Evolutionary conservation across 768 basidiomycete genomes (phyloP), one percentile per base, ranked within the genome.

Genomic region (Nidularia sp.): DNA sequence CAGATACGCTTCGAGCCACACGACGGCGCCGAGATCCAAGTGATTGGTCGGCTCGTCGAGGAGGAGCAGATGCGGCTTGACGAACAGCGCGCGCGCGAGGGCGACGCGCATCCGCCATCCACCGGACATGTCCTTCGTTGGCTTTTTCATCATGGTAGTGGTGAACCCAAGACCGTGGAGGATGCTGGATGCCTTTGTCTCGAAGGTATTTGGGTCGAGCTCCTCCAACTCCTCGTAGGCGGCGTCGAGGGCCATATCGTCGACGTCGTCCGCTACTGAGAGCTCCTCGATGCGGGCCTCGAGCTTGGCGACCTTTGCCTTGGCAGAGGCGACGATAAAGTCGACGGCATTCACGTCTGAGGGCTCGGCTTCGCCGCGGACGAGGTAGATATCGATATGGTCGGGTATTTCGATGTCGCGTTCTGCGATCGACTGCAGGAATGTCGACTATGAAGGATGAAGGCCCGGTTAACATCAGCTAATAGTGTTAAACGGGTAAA

Each of bases 101-200:
- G 96, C 90, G 50, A 99, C 96, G 67, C 96, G 85, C 96, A 99
- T 99, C 48, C 96, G 83, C 96, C 96, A 99, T 61, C 96, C 96
- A 81, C 96, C 96, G 62, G 85, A 88, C 96, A 99, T 99, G 67
- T 99, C 96, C 73, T 93, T 96, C 32, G 96, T 99, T 3, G 94
- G 89, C 69, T 88, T 90, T 69, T 81, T 81, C 95, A 98, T 97
- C 96, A 98, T 98, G 50, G 74, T 66, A 61, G 80, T 81, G 46
- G 79, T 77, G 75, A 99, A 99, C 12, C 96, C 96, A 36, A 99
- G 84, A 83, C 96, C 97, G 62, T 96, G 90, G n/a, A 98, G 81
- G 60, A 99, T 96, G 59, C 90, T 90, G 49, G 88, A 90, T 1
- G 97, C 96, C 72, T 98, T 98, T 35, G 86, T 80, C 70, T 98